A percentile compares a stretch with the other conserved stretches of the same genome.
Conservation (phyloP, 306 rosid species). For the Vigna mungo region DNA sequence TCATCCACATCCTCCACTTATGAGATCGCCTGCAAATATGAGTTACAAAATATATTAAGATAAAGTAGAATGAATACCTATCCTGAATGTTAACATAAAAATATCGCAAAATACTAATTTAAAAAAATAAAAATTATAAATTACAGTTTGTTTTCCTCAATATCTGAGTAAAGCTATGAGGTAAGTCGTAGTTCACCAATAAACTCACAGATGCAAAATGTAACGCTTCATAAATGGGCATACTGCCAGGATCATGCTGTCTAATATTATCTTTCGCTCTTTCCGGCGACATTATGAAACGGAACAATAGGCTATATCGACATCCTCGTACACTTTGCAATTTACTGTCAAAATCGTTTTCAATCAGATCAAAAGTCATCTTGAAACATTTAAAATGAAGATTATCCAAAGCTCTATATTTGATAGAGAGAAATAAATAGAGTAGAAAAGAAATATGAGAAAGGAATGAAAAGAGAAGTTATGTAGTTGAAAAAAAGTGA, state of each 20-base stretch:
- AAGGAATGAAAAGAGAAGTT: too few relatives aligned
- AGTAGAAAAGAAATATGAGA: too few relatives aligned
- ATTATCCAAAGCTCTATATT: not conserved
- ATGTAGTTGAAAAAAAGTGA: too few relatives aligned
- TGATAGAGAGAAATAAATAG: too few relatives aligned
- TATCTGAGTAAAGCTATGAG: not conserved
- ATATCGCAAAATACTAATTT: not conserved
- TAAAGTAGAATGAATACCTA: constrained; percentile 9
- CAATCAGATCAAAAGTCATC: not conserved
- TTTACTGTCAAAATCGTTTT: not conserved
- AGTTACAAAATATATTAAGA: constrained; percentile 9
- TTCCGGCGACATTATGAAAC: not conserved
- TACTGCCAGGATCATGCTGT: constrained; percentile 15
- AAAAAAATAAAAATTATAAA: constrained; percentile 19
- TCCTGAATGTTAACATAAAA: constrained; percentile 19
- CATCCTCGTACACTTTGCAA: not conserved
- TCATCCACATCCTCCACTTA: constrained; percentile 31
- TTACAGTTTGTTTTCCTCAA: constrained; percentile 1
- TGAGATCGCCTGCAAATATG: constrained; percentile 42
- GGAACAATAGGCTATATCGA: not conserved
- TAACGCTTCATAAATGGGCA: not conserved
- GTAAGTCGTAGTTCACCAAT: constrained; percentile 1
- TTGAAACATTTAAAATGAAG: not conserved
- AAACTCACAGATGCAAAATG: constrained; percentile 1
- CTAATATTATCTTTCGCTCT: constrained; percentile 13